Conservation (phyloP, 176 grass and related monocot species). For the Guadua angustifolia region DNA sequence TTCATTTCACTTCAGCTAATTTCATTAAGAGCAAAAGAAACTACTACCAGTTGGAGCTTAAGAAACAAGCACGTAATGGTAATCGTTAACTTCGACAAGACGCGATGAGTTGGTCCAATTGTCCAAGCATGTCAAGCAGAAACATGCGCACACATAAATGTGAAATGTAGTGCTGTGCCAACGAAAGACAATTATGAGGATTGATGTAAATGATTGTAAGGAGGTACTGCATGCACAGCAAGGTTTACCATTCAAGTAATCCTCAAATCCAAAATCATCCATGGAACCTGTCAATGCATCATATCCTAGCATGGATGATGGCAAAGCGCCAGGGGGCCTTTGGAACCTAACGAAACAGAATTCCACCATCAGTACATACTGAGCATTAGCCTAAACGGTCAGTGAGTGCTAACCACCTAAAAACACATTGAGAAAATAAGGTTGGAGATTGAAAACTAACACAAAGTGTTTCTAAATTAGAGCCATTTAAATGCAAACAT, state of each 20-base stretch:
- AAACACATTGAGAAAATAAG: too few relatives aligned
- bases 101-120: neutral
- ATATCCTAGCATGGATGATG: conserved; percentile 77
- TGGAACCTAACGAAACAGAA: conserved; percentile 56
- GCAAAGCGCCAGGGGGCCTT: conserved; percentile 66
- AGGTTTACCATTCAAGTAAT: conserved; percentile 80
- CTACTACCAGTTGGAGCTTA: neutral
- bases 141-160: neutral
- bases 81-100: neutral
- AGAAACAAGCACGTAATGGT: neutral
- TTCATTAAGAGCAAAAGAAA: neutral
- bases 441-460: too few relatives aligned
- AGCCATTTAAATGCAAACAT: too few relatives aligned
- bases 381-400: too few relatives aligned
- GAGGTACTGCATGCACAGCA: neutral
- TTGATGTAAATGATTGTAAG: neutral
- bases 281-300: conserved; percentile 69
- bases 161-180: neutral
- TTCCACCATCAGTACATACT: neutral
- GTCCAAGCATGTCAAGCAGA: neutral
- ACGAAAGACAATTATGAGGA: neutral
- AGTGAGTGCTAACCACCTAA: too few relatives aligned
- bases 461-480: too few relatives aligned
- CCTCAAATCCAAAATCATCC: conserved; percentile 77
- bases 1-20: neutral